A percentile compares a stretch with the other conserved stretches of the same genome.
Evolutionary conservation across 345 rosid genomes (phyloP).

Genomic region (Brassica carinata): DNA sequence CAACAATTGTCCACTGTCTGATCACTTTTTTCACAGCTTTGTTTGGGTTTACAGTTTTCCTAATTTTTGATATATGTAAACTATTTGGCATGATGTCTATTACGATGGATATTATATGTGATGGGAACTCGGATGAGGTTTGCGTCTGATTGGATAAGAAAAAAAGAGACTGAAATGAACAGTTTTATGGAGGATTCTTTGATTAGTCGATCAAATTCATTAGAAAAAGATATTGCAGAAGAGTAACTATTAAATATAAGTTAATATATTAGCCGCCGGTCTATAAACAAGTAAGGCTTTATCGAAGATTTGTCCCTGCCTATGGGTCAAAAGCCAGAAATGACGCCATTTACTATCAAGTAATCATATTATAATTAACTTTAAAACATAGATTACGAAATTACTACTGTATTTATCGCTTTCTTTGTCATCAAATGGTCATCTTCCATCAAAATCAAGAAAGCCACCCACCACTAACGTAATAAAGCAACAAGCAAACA

Average conservation of each 20-base stretch:
- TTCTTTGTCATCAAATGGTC: conserved; percentile 33
- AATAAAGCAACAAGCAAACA: not conserved
- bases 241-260: conserved; percentile 5
- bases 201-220: not conserved
- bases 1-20: too few relatives aligned
- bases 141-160: too few relatives aligned
- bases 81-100: too few relatives aligned
- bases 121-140: too few relatives aligned
- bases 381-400: not conserved
- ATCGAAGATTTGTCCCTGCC: conserved; percentile 16
- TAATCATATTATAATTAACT: not conserved
- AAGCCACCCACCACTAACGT: conserved; percentile 1
- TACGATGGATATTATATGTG: too few relatives aligned
- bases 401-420: conserved; percentile 8
- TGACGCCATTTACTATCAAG: conserved; percentile 20
- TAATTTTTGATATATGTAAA: too few relatives aligned
- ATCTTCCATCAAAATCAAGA: conserved; percentile 28
- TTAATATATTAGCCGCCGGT: conserved; percentile 4
- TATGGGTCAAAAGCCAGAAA: conserved; percentile 38
- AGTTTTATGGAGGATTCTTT: not conserved
- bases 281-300: conserved; percentile 12
- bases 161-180: not conserved
- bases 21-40: too few relatives aligned
- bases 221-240: conserved; percentile 13
- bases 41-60: too few relatives aligned